Percentiles rank a stretch among this genome's conserved stretches.
Conservation (phyloP, 108 stramenopile species). For the Pseudonitzschia multiseries region DNA sequence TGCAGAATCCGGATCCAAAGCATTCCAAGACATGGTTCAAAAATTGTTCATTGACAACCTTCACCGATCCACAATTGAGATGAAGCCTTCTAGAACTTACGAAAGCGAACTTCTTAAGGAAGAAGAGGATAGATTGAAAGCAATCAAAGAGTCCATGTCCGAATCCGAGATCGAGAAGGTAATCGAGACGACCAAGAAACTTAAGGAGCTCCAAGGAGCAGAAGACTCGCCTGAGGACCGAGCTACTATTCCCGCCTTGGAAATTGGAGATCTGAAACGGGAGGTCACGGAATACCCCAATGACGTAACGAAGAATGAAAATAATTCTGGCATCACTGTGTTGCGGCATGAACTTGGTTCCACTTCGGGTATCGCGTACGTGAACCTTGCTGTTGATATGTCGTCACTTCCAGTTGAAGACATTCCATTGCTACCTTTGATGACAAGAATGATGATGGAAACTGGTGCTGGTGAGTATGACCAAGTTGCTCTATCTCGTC, state of each 20-base stretch:
- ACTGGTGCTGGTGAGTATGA: conserved; percentile 90
- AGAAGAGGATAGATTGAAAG: conserved; percentile 73
- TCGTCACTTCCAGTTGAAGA: conserved; percentile 82
- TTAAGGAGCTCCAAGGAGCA: conserved; percentile 87
- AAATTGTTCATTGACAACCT: conserved; percentile 83
- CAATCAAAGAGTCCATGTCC: conserved; percentile 78
- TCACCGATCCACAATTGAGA: conserved; percentile 91
- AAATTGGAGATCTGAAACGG: conserved; percentile 84
- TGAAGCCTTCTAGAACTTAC: conserved; percentile 85
- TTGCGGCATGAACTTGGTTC: conserved; percentile 86
- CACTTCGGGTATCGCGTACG: conserved; percentile 94
- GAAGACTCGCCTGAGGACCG: conserved; percentile 92
- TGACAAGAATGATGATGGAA: conserved; percentile 88
- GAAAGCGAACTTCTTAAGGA: conserved; percentile 81
- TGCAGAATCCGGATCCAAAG: conserved; percentile 66
- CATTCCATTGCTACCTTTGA: conserved; percentile 84
- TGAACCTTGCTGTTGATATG: conserved; percentile 73
- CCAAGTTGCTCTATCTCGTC: conserved; percentile 75
- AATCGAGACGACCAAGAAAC: conserved; percentile 74
- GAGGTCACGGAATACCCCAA: conserved; percentile 90
- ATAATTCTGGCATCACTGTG: conserved; percentile 76
- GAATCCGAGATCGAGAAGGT: conserved; percentile 81
- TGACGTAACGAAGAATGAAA: conserved; percentile 74
- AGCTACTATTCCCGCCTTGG: conserved; percentile 90
- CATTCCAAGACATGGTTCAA: conserved; percentile 86